A percentile compares a stretch with the other conserved stretches of the same genome.
phyloP scores from a whole-genome alignment of 2,329 filamentous ascomycete genomes.

The Raffaelea arxii region DNA sequence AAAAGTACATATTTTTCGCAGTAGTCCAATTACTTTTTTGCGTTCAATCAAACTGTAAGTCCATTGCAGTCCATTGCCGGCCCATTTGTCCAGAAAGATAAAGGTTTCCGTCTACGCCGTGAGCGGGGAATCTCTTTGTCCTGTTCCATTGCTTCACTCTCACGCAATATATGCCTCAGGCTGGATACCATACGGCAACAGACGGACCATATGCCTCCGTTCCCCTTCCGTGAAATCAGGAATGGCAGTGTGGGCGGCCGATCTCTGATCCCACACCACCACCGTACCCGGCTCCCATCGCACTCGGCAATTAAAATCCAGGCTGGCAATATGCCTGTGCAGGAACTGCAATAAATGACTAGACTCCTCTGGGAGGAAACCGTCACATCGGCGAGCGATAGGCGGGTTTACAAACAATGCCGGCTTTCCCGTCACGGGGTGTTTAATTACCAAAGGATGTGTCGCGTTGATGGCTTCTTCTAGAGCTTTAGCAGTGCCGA shows the following conservation, averaged over 20 bases:
- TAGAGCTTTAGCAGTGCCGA: slow-evolving; percentile 5
- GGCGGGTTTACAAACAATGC: slow-evolving; percentile 61
- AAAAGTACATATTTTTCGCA: no score
- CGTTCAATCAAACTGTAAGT: no score
- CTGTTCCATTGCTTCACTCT: no score
- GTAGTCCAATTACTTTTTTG: no score
- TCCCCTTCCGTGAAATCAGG: slow-evolving; percentile 11
- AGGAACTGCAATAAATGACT: slow-evolving; percentile 41
- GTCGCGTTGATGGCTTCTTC: slow-evolving; percentile 49
- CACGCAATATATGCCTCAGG: no score
- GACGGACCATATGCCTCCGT: slow-evolving; percentile 16
- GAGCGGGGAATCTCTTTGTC: no score
- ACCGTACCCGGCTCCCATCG: slow-evolving; percentile 35
- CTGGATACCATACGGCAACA: slow-evolving; percentile 10
- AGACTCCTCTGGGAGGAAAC: slow-evolving; percentile 77
- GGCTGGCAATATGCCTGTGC: slow-evolving; percentile 31
- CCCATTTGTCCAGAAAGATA: no score
- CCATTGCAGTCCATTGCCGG: no score
- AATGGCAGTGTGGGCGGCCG: slow-evolving; percentile 14
- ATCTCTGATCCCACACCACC: slow-evolving; percentile 26
- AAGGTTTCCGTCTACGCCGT: no score
- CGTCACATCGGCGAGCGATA: slow-evolving; percentile 45
- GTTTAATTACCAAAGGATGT: slow-evolving; percentile 74
- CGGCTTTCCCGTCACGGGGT: slow-evolving; percentile 76
- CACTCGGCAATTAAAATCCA: slow-evolving; percentile 35